Percentiles rank a stretch among this genome's conserved stretches.
Conservation (phyloP, 2,329 filamentous ascomycete species). For the Alternaria consortialis region DNA sequence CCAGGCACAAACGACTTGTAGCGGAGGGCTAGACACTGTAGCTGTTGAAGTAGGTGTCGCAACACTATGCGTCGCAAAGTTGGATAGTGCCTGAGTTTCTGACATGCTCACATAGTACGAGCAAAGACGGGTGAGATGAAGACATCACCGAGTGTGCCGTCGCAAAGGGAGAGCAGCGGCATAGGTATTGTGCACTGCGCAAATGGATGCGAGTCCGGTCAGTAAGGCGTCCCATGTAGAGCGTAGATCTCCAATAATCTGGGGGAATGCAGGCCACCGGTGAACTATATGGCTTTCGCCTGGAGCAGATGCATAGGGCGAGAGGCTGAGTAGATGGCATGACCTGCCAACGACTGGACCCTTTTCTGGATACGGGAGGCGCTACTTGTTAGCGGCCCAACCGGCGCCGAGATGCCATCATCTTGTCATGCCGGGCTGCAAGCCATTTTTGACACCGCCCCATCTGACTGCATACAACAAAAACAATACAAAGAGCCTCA, state of each 20-base stretch:
- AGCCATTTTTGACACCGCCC: slow-evolving; percentile 2
- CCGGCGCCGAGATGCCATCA: background rate
- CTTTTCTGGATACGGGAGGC: background rate
- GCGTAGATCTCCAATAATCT: slow-evolving; percentile 7
- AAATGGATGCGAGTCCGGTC: slow-evolving; percentile 12
- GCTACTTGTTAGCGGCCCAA: background rate
- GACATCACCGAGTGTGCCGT: slow-evolving; percentile 15
- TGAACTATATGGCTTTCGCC: slow-evolving; percentile 18
- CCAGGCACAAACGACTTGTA: slow-evolving; percentile 65
- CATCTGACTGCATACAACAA: background rate
- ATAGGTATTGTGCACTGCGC: slow-evolving; percentile 13
- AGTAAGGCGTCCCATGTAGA: slow-evolving; percentile 23
- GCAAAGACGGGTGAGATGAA: slow-evolving; percentile 13
- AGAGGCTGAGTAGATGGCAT: slow-evolving; percentile 20
- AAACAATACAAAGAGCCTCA: slow-evolving; percentile 26
- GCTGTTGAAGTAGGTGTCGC: slow-evolving; percentile 26
- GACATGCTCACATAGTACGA: slow-evolving; percentile 50
- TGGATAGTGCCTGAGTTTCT: slow-evolving; percentile 38
- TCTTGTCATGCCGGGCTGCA: slow-evolving; percentile 2
- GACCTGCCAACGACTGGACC: background rate
- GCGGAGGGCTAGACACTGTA: slow-evolving; percentile 3
- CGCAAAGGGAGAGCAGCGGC: slow-evolving; percentile 8
- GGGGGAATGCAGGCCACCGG: slow-evolving; percentile 24
- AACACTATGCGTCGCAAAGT: slow-evolving; percentile 19
- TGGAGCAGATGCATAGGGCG: slow-evolving; percentile 12